These are phyloP conservation scores for Pezicula radicicola DNA, from an alignment of 2,329 filamentous ascomycete genomes.

Conservation along the genomic window DNA sequence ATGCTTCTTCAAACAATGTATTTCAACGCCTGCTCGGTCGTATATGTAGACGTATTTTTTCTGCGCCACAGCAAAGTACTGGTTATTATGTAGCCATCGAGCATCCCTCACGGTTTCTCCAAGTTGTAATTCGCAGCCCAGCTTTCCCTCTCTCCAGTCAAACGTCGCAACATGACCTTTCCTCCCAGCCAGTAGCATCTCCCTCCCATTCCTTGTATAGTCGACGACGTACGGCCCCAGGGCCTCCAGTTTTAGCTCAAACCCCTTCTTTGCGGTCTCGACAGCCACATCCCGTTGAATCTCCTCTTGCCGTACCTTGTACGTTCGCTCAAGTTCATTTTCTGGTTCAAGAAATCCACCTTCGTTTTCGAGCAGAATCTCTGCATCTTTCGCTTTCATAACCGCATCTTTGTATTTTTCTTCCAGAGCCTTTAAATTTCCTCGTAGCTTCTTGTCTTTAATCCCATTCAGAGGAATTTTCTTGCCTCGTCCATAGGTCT, in stretches of 20 bases:
- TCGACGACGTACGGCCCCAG: conserved; percentile 86
- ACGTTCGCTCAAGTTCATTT: conserved; percentile 83
- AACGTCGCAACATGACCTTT: conserved; percentile 96
- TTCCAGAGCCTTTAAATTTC: conserved; percentile 76
- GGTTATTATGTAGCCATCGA: conserved; percentile 91
- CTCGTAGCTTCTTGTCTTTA: conserved; percentile 85
- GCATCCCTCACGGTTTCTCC: conserved; percentile 87
- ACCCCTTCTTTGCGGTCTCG: conserved; percentile 87
- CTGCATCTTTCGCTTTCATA: conserved; percentile 86
- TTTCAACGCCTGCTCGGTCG: conserved; percentile 83
- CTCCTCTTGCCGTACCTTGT: conserved; percentile 87
- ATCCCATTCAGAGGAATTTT: conserved; percentile 70
- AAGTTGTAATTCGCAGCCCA: conserved; percentile 88
- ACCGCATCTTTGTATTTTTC: conserved; percentile 78
- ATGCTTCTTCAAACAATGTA: conserved; percentile 89
- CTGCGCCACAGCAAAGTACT: conserved; percentile 91
- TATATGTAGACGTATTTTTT: conserved; percentile 98
- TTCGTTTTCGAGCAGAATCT: conserved; percentile 87
- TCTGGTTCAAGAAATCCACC: conserved; percentile 86
- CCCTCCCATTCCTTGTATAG: conserved; percentile 85
- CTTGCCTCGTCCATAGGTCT: conserved; percentile 80
- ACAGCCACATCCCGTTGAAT: conserved; percentile 72
- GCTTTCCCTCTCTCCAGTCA: conserved; percentile 90
- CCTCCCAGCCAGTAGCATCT: conserved; percentile 79
- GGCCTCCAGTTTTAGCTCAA: conserved; percentile 79